These are phyloP conservation scores for Malassezia brasiliensis DNA, from an alignment of 1,284 basidiomycete genomes.

Conservation along the genomic window DNA sequence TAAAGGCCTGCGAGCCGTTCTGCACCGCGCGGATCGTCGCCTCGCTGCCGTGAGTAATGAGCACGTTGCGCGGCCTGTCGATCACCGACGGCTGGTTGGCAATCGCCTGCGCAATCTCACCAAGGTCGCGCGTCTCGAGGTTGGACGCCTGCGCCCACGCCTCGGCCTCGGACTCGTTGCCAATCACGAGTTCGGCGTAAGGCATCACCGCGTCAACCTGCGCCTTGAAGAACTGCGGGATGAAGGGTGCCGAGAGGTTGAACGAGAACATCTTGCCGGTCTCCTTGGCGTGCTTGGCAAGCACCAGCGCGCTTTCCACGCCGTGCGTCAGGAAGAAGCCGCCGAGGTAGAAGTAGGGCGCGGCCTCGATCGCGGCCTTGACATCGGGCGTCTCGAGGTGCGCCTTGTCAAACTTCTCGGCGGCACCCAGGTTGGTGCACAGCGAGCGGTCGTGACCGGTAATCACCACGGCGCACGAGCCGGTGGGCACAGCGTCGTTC, in stretches of 20 bases:
- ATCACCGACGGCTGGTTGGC: slow-evolving; percentile 31
- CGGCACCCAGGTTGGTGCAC: slow-evolving; percentile 78
- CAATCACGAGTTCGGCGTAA: slow-evolving; percentile 49
- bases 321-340: slow-evolving; percentile 98
- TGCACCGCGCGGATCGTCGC: slow-evolving; percentile 69
- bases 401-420: slow-evolving; percentile 73
- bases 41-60: slow-evolving; percentile 83
- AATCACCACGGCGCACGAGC: slow-evolving; percentile 91
- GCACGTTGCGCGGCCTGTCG: slow-evolving; percentile 58
- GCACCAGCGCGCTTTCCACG: slow-evolving; percentile 60
- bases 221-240: slow-evolving; percentile 81
- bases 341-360: slow-evolving; percentile 85
- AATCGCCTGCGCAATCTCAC: slow-evolving; percentile 40
- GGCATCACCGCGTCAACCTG: slow-evolving; percentile 43
- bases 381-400: slow-evolving; percentile 72
- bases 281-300: slow-evolving; percentile 71
- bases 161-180: slow-evolving; percentile 88
- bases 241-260: slow-evolving; percentile 96
- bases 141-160: slow-evolving; percentile 63
- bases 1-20: slow-evolving; percentile 52
- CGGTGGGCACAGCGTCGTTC: slow-evolving; percentile 74
- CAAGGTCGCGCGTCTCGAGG: slow-evolving; percentile 36
- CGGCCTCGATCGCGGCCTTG: slow-evolving; percentile 65
- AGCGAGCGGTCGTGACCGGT: slow-evolving; percentile 90
- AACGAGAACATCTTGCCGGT: slow-evolving; percentile 60